Base-by-base conservation (phyloP, 495 filamentous ascomycete genomes). In the Trichoderma parareesei region DNA sequence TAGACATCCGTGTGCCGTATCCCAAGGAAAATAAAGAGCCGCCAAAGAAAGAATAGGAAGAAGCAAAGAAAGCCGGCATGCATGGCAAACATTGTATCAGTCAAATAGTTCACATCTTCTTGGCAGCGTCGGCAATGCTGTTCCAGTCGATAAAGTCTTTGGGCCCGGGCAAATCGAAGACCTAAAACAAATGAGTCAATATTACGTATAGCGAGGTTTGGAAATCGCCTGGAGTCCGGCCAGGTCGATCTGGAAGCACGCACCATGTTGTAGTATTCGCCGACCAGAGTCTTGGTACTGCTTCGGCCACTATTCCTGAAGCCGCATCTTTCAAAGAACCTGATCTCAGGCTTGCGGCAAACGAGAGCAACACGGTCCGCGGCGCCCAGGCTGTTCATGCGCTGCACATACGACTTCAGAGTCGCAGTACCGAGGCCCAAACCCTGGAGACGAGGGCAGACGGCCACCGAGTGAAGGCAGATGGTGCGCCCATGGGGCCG, bases 201-300 rank as follows among this genome's bases (percentile, higher is more conserved):
- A 41, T 11, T 0, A 41, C 6, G 57, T 27, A 42, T 53, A 16
- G 44, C n/a, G 33, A 18, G 38, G n/a, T n/a, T n/a, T 59, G 38
- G 20, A 27, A 27, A 27, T 27, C 27, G 27, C 2, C 0, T 20
- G 5, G 16, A 10, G 35, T 13, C 10, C 1, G n/a, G 48, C 20
- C 38, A 55, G 44, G 41, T 27, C 27, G 9, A 20, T 5, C 9
- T 5, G 9, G 46, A 4, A 18, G 5, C n/a, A 69, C 74, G 65
- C 65, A 86, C 83, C 84, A 92, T 82, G 74, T 95, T 85, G 68
- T 82, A 78, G 91, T 92, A 97, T 35, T 85, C 88, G 63, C 90
- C 91, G 33, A 91, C 92, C 10, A 87, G 90, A 75, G 90, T 92
- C 49, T 71, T 64, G 11, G 77, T 82, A 27, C 76, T 69, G 73